Percentiles rank a stretch among this genome's conserved stretches.
Conservation (phyloP, 768 basidiomycete genomes). For the Basidioascus undulatus region DNA sequence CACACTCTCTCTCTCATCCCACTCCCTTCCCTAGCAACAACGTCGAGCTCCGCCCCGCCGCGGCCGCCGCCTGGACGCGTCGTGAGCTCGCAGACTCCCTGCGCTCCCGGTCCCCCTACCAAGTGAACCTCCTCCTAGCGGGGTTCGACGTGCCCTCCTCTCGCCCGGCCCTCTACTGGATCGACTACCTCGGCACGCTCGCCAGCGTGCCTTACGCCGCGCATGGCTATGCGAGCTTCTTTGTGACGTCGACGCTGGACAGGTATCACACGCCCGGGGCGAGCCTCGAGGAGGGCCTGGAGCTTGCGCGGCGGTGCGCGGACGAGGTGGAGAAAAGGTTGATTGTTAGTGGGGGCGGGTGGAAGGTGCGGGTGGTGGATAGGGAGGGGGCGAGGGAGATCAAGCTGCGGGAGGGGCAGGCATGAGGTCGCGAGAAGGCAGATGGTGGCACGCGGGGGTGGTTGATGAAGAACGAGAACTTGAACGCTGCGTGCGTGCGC, state of each 20-base stretch:
- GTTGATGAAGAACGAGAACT: too few species aligned
- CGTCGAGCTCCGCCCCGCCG: slow-evolving; percentile 64
- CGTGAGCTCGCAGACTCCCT: slow-evolving; percentile 68
- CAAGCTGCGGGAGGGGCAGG: slow-evolving; percentile 28
- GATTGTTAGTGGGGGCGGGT: slow-evolving; percentile 44
- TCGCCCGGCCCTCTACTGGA: slow-evolving; percentile 68
- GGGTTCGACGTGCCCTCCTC: slow-evolving; percentile 57
- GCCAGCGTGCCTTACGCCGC: slow-evolving; percentile 75
- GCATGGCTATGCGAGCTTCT: slow-evolving; percentile 86
- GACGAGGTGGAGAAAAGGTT: slow-evolving; percentile 65
- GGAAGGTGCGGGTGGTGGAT: slow-evolving; percentile 78
- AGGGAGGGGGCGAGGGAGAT: slow-evolving; percentile 69
- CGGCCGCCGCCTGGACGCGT: slow-evolving; percentile 88
- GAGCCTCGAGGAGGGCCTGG: slow-evolving; percentile 60
- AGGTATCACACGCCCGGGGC: slow-evolving; percentile 81
- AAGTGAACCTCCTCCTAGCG: slow-evolving; percentile 77
- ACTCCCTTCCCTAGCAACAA: slow-evolving; percentile 27
- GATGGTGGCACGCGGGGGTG: too few species aligned
- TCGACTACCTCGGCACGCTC: slow-evolving; percentile 84
- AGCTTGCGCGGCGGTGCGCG: slow-evolving; percentile 60
- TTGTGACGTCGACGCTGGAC: slow-evolving; percentile 75
- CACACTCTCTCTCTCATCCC: not conserved
- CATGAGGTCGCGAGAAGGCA: too few species aligned
- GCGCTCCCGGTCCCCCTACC: slow-evolving; percentile 64
- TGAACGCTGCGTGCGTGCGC: too few species aligned